Conservation (phyloP, 371 early-diverging fungal species). For the Lichtheimia corymbifera region DNA sequence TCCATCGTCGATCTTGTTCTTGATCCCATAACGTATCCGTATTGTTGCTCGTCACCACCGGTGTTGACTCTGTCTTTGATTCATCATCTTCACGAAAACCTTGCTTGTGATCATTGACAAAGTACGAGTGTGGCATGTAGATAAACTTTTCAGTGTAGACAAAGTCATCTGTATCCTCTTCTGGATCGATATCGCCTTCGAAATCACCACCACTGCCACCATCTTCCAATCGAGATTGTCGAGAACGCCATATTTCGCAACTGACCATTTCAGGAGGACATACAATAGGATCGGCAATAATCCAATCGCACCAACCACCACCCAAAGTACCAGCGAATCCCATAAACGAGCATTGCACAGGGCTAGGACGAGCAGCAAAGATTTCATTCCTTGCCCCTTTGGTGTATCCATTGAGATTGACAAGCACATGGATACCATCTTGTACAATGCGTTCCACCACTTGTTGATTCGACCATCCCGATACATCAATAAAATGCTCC, state of each 20-base stretch:
- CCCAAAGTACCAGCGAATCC: slow-evolving; percentile 93
- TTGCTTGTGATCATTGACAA: slow-evolving; percentile 92
- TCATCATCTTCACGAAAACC: slow-evolving; percentile 80
- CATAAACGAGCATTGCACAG: slow-evolving; percentile 90
- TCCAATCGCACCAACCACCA: slow-evolving; percentile 91
- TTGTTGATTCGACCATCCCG: slow-evolving; percentile 73
- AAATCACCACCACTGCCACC: slow-evolving; percentile 40
- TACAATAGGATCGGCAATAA: slow-evolving; percentile 86
- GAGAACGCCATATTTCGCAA: slow-evolving; percentile 65
- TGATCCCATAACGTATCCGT: slow-evolving; percentile 64
- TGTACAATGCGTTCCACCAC: slow-evolving; percentile 72
- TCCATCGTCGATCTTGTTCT: slow-evolving; percentile 82
- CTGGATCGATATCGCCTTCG: slow-evolving; percentile 78
- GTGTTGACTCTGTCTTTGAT: slow-evolving; percentile 11
- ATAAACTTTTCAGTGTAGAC: slow-evolving; percentile 88
- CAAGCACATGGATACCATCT: slow-evolving; percentile 86
- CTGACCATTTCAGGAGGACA: slow-evolving; percentile 84
- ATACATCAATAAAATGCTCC: slow-evolving; percentile 80
- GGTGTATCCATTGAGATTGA: slow-evolving; percentile 93
- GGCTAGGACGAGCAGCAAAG: slow-evolving; percentile 90
- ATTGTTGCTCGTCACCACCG: slow-evolving; percentile 20
- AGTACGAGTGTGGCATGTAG: slow-evolving; percentile 92
- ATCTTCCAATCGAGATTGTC: slow-evolving; percentile 11
- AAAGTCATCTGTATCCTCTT: slow-evolving; percentile 64
- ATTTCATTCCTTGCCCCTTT: slow-evolving; percentile 93